phyloP scores from a whole-genome alignment of 2,329 filamentous ascomycete species.

The Apiospora arundinis region DNA sequence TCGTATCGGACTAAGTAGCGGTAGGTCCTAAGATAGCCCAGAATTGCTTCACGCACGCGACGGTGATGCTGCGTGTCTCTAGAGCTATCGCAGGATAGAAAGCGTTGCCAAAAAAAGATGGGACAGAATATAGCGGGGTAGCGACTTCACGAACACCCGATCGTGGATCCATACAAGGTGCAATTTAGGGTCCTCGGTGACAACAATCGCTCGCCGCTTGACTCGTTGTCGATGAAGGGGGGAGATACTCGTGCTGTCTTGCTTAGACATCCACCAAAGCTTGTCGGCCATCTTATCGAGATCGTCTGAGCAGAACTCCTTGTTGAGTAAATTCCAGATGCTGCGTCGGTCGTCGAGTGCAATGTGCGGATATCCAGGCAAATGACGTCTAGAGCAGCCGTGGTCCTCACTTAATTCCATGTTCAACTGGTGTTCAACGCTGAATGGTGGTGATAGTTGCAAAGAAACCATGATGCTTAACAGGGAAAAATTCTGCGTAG shows the following conservation, averaged over 20 bases:
- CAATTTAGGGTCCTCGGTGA: slow-evolving; percentile 42
- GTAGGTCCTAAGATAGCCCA: slow-evolving; percentile 44
- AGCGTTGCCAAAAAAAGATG: slow-evolving; percentile 35
- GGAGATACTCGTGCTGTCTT: slow-evolving; percentile 28
- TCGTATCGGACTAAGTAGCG: slow-evolving; percentile 38
- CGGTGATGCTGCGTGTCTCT: slow-evolving; percentile 17
- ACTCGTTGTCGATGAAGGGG: slow-evolving; percentile 40
- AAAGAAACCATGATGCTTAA: background rate
- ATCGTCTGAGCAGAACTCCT: slow-evolving; percentile 26
- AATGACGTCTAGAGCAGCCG: background rate
- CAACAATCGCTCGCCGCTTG: slow-evolving; percentile 37
- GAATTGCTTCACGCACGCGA: slow-evolving; percentile 29
- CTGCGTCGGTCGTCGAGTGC: slow-evolving; percentile 17
- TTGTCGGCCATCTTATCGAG: slow-evolving; percentile 24
- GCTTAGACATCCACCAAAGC: slow-evolving; percentile 28
- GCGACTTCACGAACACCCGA: slow-evolving; percentile 42
- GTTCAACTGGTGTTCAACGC: slow-evolving; percentile 1
- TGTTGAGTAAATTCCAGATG: slow-evolving; percentile 22
- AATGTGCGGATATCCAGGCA: slow-evolving; percentile 27
- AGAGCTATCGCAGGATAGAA: slow-evolving; percentile 25
- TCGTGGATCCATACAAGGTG: slow-evolving; percentile 42
- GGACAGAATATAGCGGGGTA: slow-evolving; percentile 38
- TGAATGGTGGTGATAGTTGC: background rate
- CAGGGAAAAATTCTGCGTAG: too few species aligned
- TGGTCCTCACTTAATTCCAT: background rate